Conservation (phyloP, 2,329 filamentous ascomycete genomes). For the Neonectria coccinea region DNA sequence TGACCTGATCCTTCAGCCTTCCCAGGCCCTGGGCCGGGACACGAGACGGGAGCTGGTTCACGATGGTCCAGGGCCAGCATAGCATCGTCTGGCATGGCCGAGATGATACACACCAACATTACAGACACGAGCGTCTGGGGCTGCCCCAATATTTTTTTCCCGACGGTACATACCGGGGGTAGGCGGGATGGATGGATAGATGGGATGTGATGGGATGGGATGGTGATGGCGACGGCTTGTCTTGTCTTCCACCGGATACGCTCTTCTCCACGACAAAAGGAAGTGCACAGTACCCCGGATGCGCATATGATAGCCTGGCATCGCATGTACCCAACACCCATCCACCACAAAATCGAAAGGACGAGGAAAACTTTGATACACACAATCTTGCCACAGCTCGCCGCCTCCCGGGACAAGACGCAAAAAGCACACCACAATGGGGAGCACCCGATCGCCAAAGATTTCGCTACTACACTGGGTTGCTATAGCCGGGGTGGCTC, state of each 20-base stretch:
- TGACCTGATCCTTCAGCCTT: slow-evolving; percentile 21
- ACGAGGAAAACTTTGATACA: slow-evolving; percentile 18
- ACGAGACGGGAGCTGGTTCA: slow-evolving; percentile 18
- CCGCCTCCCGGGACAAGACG: slow-evolving; percentile 15
- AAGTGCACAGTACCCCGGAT: slow-evolving; percentile 14
- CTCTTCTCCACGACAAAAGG: slow-evolving; percentile 16
- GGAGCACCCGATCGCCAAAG: slow-evolving; percentile 19
- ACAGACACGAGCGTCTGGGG: slow-evolving; percentile 18
- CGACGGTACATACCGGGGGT: slow-evolving; percentile 28
- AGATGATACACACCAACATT: slow-evolving; percentile 15
- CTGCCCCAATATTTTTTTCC: slow-evolving; percentile 13
- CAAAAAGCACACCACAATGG: slow-evolving; percentile 27
- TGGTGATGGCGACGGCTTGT: slow-evolving; percentile 29
- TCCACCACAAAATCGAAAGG: not conserved
- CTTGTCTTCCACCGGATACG: slow-evolving; percentile 22
- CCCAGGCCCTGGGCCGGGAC: slow-evolving; percentile 6
- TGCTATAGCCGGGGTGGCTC: slow-evolving; percentile 19
- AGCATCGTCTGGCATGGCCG: slow-evolving; percentile 11
- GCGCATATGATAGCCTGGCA: not conserved
- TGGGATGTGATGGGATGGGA: slow-evolving; percentile 32
- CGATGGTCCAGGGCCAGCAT: slow-evolving; percentile 4
- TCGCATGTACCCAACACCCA: slow-evolving; percentile 16
- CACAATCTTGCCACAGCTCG: slow-evolving; percentile 24
- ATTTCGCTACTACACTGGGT: slow-evolving; percentile 20
- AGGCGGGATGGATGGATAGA: slow-evolving; percentile 13